Percentiles rank a stretch among this genome's conserved stretches.
These are phyloP conservation scores for Trematosphaeria pertusa DNA, from an alignment of 2,329 filamentous ascomycete genomes.

Conservation along the genomic window DNA sequence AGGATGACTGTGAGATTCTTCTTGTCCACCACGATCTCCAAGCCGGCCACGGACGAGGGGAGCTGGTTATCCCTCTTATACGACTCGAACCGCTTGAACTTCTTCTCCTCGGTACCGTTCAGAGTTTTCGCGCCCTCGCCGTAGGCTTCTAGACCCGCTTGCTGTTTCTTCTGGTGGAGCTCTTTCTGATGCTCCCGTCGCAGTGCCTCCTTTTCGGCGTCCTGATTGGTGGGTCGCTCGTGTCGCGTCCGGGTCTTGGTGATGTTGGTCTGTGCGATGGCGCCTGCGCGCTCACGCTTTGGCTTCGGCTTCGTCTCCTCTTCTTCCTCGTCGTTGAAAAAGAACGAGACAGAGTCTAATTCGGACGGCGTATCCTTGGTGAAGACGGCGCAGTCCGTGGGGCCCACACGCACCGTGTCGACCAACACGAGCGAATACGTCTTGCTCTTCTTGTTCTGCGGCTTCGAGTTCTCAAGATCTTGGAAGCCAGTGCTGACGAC, in stretches of 20 bases:
- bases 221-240: constrained; percentile 84
- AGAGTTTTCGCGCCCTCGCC: constrained; percentile 82
- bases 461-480: constrained; percentile 84
- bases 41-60: constrained; percentile 79
- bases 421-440: constrained; percentile 88
- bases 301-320: constrained; percentile 85
- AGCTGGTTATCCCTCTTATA: constrained; percentile 98
- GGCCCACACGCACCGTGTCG: constrained; percentile 89
- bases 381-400: constrained; percentile 82
- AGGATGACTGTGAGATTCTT: constrained; percentile 92
- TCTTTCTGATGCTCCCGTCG: constrained; percentile 94
- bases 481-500: constrained; percentile 88
- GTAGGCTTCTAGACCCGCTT: constrained; percentile 84
- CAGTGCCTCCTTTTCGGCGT: constrained; percentile 87
- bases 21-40: constrained; percentile 87
- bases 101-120: constrained; percentile 93
- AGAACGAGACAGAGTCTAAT: constrained; percentile 94
- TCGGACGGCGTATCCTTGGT: constrained; percentile 92
- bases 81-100: constrained; percentile 98
- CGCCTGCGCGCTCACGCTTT: constrained; percentile 85
- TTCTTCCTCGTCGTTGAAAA: constrained; percentile 95
- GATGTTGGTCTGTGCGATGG: constrained; percentile 93
- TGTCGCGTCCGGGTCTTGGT: constrained; percentile 91
- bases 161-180: constrained; percentile 84
- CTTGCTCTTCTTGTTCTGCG: constrained; percentile 89